Evolutionary conservation across 495 filamentous ascomycete species (phyloP).

Genomic region (Parmelia sp.): DNA sequence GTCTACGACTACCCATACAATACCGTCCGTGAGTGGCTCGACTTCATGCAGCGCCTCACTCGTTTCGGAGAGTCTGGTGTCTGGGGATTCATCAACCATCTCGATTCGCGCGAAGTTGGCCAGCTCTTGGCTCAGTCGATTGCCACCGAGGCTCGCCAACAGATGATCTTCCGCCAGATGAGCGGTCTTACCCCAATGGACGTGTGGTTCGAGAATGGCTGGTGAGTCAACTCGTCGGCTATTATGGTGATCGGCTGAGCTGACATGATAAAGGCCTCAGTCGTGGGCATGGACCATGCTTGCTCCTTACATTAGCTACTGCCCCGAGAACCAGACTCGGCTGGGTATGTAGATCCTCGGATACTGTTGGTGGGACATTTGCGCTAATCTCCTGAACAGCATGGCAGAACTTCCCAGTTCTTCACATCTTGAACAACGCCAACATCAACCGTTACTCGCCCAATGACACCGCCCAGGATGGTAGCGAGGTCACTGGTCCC

Average conservation of each 20-base stretch:
- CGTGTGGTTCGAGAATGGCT: conserved; percentile 74
- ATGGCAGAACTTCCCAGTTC: conserved; percentile 84
- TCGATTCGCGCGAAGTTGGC: conserved; percentile 68
- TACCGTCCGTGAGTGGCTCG: conserved; percentile 71
- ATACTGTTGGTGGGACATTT: neutral
- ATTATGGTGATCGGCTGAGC: neutral
- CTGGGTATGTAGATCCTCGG: conserved; percentile 30
- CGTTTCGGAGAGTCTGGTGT: conserved; percentile 77
- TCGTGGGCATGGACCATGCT: conserved; percentile 84
- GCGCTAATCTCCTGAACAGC: conserved; percentile 25
- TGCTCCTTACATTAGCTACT: conserved; percentile 76
- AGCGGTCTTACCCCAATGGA: conserved; percentile 78
- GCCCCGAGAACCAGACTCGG: conserved; percentile 66
- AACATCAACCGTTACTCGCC: conserved; percentile 59
- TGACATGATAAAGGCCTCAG: conserved; percentile 49
- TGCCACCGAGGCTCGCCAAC: conserved; percentile 79
- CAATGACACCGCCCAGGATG: conserved; percentile 37
- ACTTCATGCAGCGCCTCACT: conserved; percentile 83
- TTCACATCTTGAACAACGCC: conserved; percentile 70
- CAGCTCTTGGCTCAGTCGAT: conserved; percentile 70
- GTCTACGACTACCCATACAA: conserved; percentile 76
- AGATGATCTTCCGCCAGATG: conserved; percentile 85
- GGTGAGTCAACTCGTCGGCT: conserved; percentile 24
- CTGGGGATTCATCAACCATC: conserved; percentile 75
- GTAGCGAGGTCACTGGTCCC: conserved; percentile 50